Conservation (phyloP, 371 early-diverging fungal species). For the Mycotypha africana region DNA sequence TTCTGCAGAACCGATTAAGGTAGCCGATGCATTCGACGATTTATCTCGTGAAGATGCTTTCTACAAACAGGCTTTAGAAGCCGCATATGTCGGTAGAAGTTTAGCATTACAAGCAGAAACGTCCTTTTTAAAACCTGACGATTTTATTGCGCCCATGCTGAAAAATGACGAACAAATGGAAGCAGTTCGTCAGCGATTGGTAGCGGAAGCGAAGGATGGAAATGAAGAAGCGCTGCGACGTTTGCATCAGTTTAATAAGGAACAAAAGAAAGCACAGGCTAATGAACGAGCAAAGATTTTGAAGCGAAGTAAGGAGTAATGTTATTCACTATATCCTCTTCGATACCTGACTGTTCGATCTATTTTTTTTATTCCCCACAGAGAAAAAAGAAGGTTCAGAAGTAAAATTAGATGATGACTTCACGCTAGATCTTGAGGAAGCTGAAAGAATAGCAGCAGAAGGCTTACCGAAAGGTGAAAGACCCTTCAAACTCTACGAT, state of each 20-base stretch:
- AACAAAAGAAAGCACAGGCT: conserved; percentile 15
- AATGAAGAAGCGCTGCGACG: conserved; percentile 20
- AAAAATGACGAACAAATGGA: conserved; percentile 95
- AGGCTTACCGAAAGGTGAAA: no score
- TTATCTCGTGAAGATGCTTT: conserved; percentile 89
- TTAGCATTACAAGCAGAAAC: conserved; percentile 47
- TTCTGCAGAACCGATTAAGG: conserved; percentile 50
- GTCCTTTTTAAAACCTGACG: conserved; percentile 82
- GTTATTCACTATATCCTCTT: no score
- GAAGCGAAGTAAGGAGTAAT: conserved; percentile 15
- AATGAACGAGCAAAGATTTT: conserved; percentile 16
- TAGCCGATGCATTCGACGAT: conserved; percentile 79
- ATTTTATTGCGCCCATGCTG: conserved; percentile 97
- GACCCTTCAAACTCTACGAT: no score
- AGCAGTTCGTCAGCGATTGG: conserved; percentile 37
- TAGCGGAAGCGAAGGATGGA: conserved; percentile 19
- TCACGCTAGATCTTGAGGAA: conserved; percentile 24
- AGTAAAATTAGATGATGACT: conserved; percentile 19
- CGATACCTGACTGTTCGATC: no score
- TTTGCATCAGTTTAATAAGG: conserved; percentile 18
- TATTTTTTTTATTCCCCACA: conserved; percentile 1
- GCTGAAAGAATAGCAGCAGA: conserved; percentile 19
- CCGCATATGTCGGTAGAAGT: conserved; percentile 65
- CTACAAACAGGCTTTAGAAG: conserved; percentile 82
- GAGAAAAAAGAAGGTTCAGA: conserved; percentile 22